Percentiles rank a stretch among this genome's conserved stretches.
phyloP scores from a whole-genome alignment of 805 yeast genomes.

The Saccharomyces jurei region DNA sequence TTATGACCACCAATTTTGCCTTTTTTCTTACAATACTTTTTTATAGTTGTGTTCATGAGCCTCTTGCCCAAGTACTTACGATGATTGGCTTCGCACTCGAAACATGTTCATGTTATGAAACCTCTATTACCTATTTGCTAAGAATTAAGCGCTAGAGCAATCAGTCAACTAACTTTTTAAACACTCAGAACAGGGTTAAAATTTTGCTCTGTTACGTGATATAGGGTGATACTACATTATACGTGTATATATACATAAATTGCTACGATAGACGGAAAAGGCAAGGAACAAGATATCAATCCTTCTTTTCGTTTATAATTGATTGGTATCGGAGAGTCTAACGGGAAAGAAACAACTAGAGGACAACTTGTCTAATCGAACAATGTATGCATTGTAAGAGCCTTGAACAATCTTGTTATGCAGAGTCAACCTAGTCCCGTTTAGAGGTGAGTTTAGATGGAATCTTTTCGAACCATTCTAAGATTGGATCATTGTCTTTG shows the following conservation, averaged over 20 bases:
- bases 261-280: not conserved
- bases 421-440: not conserved
- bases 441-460: not conserved
- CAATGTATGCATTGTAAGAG: not conserved
- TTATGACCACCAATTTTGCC: too few relatives aligned
- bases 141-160: not conserved
- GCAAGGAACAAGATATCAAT: not conserved
- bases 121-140: not conserved
- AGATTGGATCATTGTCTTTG: constrained; percentile 16
- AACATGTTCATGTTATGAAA: not conserved
- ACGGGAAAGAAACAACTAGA: too few relatives aligned
- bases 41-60: not conserved
- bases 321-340: too few relatives aligned
- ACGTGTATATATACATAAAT: not conserved
- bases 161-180: not conserved
- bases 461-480: constrained; percentile 11
- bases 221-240: not conserved
- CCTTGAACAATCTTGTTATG: not conserved
- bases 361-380: not conserved
- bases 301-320: too few relatives aligned
- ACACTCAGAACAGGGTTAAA: not conserved
- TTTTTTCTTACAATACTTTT: too few relatives aligned
- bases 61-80: not conserved
- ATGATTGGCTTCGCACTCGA: not conserved
- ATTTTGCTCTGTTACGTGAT: not conserved